These are phyloP conservation scores for Solanum hybrid DNA, from an alignment of 305 asterid species.

Conservation along the genomic window DNA sequence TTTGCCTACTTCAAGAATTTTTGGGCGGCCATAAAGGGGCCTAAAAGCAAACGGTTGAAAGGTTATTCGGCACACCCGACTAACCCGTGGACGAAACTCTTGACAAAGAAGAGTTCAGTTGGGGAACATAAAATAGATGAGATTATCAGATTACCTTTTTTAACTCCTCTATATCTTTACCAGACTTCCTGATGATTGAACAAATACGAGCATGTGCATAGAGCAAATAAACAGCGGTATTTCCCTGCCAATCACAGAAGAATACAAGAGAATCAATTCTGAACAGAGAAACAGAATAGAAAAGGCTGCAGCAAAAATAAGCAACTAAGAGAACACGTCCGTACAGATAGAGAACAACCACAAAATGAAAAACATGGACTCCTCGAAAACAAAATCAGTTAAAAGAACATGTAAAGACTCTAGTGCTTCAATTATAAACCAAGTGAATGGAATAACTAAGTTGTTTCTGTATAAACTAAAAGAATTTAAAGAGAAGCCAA, in stretches of 20 bases:
- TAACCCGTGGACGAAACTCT: neutral
- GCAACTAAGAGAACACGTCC: neutral
- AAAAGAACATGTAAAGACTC: neutral
- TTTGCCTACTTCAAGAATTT: neutral
- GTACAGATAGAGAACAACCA: neutral
- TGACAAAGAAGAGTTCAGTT: neutral
- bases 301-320: neutral
- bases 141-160: constrained; percentile 36
- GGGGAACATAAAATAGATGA: neutral
- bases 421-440: neutral
- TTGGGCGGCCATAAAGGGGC: neutral
- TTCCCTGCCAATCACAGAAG: constrained; percentile 46
- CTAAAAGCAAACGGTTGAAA: neutral
- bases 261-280: neutral
- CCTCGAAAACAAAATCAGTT: neutral
- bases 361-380: neutral
- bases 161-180: constrained; percentile 67
- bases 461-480: neutral
- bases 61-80: neutral
- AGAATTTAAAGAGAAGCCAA: neutral
- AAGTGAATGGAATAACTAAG: neutral
- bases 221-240: constrained; percentile 86
- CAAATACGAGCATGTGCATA: constrained; percentile 98
- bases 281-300: neutral
- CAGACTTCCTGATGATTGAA: constrained; percentile 85